Percentiles rank a stretch among this genome's conserved stretches.
These are phyloP conservation scores for Suhomyces panamericanus DNA, from an alignment of 1,139 yeast species.

Conservation along the genomic window DNA sequence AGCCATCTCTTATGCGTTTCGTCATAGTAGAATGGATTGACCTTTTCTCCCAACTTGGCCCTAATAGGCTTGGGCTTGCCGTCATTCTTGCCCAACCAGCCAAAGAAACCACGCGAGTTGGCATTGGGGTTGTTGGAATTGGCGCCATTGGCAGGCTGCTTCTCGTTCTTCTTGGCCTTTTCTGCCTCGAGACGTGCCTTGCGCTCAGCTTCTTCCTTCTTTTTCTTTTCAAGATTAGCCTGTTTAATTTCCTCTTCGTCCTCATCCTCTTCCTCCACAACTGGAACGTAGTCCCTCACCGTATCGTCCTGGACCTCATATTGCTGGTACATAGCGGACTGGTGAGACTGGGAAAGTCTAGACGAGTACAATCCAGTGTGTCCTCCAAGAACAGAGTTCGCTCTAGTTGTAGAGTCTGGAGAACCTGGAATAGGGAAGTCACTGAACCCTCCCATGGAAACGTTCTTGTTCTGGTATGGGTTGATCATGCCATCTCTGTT, in stretches of 20 bases:
- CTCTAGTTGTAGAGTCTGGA: constrained; percentile 48
- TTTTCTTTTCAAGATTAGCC: constrained; percentile 14
- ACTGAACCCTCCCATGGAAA: constrained; percentile 34
- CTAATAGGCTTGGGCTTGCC: constrained; percentile 72
- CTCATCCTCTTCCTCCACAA: constrained; percentile 48
- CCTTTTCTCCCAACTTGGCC: constrained; percentile 83
- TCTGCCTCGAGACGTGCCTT: constrained; percentile 17
- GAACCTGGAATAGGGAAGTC: constrained; percentile 51
- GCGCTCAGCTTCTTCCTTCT: constrained; percentile 17
- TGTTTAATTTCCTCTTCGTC: constrained; percentile 31
- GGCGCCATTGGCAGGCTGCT: constrained; percentile 14
- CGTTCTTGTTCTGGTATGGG: constrained; percentile 27
- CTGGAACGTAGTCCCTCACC: constrained; percentile 46
- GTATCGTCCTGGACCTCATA: constrained; percentile 51
- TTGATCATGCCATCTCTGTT: constrained; percentile 25
- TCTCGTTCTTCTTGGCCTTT: constrained; percentile 11
- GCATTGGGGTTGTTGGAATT: constrained; percentile 8
- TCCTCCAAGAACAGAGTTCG: constrained; percentile 47
- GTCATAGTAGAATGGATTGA: constrained; percentile 63
- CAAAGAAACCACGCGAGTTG: constrained; percentile 44
- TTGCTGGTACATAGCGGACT: constrained; percentile 47
- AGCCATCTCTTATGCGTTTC: constrained; percentile 88
- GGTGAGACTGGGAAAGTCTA: constrained; percentile 48
- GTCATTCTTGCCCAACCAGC: constrained; percentile 48
- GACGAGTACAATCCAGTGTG: constrained; percentile 36